Percentiles rank a stretch among this genome's conserved stretches.
These are phyloP conservation scores for Talaromyces rugulosus DNA, from an alignment of 2,329 filamentous ascomycete genomes.

Conservation along the genomic window DNA sequence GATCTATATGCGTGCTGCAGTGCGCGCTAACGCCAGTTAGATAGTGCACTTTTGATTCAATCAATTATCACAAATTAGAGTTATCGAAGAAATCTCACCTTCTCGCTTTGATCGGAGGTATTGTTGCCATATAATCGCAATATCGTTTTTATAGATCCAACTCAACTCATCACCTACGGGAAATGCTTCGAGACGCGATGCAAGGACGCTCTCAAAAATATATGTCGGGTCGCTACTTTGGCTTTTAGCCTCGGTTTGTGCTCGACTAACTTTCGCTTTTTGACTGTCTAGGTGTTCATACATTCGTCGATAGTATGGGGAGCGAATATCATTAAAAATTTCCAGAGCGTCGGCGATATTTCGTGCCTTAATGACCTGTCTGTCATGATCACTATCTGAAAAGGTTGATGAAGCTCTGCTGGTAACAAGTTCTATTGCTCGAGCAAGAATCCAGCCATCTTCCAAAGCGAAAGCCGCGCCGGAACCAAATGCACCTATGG, in stretches of 20 bases:
- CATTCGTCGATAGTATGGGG: slow-evolving; percentile 41
- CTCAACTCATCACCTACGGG: slow-evolving; percentile 28
- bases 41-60: too few species aligned
- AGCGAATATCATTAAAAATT: slow-evolving; percentile 37
- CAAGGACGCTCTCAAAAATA: slow-evolving; percentile 24
- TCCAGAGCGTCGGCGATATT: slow-evolving; percentile 24
- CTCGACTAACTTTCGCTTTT: slow-evolving; percentile 16
- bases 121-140: slow-evolving; percentile 31
- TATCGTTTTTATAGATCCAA: slow-evolving; percentile 42
- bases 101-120: too few species aligned
- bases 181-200: slow-evolving; percentile 27
- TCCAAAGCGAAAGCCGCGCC: slow-evolving; percentile 41
- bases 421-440: slow-evolving; percentile 26
- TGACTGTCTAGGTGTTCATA: slow-evolving; percentile 17
- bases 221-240: neutral
- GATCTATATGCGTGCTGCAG: too few species aligned
- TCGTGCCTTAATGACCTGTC: neutral
- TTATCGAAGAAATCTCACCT: too few species aligned
- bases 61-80: too few species aligned
- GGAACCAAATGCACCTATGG: slow-evolving; percentile 3
- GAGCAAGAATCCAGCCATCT: slow-evolving; percentile 43
- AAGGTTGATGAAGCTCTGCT: slow-evolving; percentile 10
- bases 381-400: neutral
- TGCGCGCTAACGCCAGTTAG: too few species aligned
- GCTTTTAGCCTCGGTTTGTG: slow-evolving; percentile 16